phyloP scores from a whole-genome alignment of 352 stramenopile genomes.

The Phytophthora citricola region DNA sequence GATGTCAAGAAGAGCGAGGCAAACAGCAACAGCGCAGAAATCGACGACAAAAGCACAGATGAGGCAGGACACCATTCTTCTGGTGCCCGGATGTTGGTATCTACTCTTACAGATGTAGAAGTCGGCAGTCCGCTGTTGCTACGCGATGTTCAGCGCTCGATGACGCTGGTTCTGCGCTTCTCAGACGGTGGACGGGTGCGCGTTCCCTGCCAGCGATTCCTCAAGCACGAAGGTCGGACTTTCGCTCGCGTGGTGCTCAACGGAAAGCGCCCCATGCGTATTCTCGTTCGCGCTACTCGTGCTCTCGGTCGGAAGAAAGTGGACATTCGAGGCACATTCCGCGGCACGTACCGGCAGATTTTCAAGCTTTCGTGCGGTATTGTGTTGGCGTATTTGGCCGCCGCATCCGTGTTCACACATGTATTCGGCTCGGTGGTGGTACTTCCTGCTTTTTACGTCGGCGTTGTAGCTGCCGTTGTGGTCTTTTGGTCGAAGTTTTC shows the following conservation, averaged over 20 bases:
- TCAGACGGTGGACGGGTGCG: conserved; percentile 60
- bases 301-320: conserved; percentile 29
- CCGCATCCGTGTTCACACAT: conserved; percentile 57
- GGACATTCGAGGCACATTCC: conserved; percentile 57
- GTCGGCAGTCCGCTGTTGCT: conserved; percentile 53
- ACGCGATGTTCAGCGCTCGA: conserved; percentile 52
- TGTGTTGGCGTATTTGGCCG: conserved; percentile 57
- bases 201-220: conserved; percentile 56
- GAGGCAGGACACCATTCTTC: conserved; percentile 4
- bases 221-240: conserved; percentile 45
- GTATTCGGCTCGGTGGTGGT: conserved; percentile 59
- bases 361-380: conserved; percentile 69
- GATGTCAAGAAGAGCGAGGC: conserved; percentile 19
- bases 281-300: conserved; percentile 55
- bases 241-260: conserved; percentile 68
- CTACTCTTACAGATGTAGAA: conserved; percentile 33
- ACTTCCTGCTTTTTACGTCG: conserved; percentile 62
- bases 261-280: conserved; percentile 54
- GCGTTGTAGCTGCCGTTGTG: conserved; percentile 40
- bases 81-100: conserved; percentile 23
- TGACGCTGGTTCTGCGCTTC: conserved; percentile 59
- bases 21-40: conserved; percentile 6
- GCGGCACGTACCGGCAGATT: conserved; percentile 68
- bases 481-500: conserved; percentile 73
- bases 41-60: conserved; percentile 17